Base-by-base conservation (phyloP, 2,329 filamentous ascomycete genomes). In the Camillea tinctor region DNA sequence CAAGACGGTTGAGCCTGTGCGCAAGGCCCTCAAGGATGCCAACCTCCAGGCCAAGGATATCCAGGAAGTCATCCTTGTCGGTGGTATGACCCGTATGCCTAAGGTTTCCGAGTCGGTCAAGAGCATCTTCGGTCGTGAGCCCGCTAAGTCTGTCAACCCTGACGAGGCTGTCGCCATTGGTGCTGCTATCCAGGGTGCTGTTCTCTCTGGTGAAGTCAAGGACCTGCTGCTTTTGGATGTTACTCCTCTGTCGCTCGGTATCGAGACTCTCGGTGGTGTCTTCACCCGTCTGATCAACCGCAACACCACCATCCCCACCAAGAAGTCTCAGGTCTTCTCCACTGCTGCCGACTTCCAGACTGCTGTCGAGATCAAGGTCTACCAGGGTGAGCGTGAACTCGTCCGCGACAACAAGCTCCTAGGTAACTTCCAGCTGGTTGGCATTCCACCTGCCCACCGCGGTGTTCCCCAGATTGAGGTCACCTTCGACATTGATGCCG, bases 11-110 rank as follows among this genome's bases (percentile, higher is more conserved):
- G 93, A 97, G 65, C 94, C 94, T 64, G 94, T 97, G 69, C 91
- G 93, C 80, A 97, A 97, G 87, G 94, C 93, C 20, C 84, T 98
- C 62, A 97, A 97, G 88, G 94, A 98, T 79, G 94, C 94, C 76
- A 88, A 89, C 79, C 87, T 98, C 52, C 84, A 91, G 78, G 87
- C 93, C 71, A 96, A 93, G 83, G 93, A 97, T 64, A 96, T 98
- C 76, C 92, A 97, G 81, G 94, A 98, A 76, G 92, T 98, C 70
- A 97, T 98, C 77, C 89, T 98, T 50, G 94, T 98, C 58, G 94
- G 94, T 88, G 94, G 94, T 81, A 97, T 97, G 93, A 97, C 94
- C 72, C 94, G 94, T 83, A 98, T 98, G 93, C 94, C 94, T 77
- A 97, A 97, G 90, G 94, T 98, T 69, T 85, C 87, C 65, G 93